Evolutionary conservation across 2,329 filamentous ascomycete species (phyloP).

Genomic region (Colletotrichum musae): DNA sequence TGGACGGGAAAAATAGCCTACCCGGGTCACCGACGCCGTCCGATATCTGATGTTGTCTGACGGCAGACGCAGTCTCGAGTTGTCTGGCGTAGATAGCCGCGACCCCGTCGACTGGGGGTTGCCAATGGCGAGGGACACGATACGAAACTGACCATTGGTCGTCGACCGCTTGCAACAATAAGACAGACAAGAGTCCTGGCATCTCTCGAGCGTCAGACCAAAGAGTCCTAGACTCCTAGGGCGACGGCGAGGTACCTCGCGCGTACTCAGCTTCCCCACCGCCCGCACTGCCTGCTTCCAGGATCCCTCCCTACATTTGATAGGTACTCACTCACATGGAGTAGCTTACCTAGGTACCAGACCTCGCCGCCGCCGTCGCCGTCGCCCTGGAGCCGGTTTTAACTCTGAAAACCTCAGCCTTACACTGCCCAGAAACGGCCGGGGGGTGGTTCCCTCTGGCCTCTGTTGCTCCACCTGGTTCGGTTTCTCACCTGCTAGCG

Average conservation of each 20-base stretch:
- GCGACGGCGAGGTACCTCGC: background rate
- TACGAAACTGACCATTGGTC: slow-evolving; percentile 27
- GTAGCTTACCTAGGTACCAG: too few species aligned
- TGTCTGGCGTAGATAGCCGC: slow-evolving; percentile 16
- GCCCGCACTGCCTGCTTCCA: background rate
- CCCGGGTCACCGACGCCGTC: slow-evolving; percentile 18
- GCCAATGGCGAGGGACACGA: slow-evolving; percentile 12
- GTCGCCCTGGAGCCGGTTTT: slow-evolving; percentile 25
- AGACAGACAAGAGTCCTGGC: slow-evolving; percentile 12
- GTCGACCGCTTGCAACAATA: too few species aligned
- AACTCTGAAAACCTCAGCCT: slow-evolving; percentile 32
- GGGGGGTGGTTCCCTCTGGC: slow-evolving; percentile 5
- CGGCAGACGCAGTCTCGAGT: slow-evolving; percentile 24
- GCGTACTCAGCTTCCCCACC: slow-evolving; percentile 16
- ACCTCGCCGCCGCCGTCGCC: background rate
- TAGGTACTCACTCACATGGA: too few species aligned
- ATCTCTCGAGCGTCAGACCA: background rate
- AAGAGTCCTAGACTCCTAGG: slow-evolving; percentile 11
- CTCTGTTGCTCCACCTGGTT: slow-evolving; percentile 8
- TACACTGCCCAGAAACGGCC: slow-evolving; percentile 40
- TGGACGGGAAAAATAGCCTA: background rate
- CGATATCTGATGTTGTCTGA: slow-evolving; percentile 21
- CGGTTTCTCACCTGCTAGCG: slow-evolving; percentile 24
- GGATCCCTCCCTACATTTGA: too few species aligned
- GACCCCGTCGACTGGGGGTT: background rate